phyloP scores from a whole-genome alignment of 495 filamentous ascomycete genomes.

The Trichoderma asperelloides region DNA sequence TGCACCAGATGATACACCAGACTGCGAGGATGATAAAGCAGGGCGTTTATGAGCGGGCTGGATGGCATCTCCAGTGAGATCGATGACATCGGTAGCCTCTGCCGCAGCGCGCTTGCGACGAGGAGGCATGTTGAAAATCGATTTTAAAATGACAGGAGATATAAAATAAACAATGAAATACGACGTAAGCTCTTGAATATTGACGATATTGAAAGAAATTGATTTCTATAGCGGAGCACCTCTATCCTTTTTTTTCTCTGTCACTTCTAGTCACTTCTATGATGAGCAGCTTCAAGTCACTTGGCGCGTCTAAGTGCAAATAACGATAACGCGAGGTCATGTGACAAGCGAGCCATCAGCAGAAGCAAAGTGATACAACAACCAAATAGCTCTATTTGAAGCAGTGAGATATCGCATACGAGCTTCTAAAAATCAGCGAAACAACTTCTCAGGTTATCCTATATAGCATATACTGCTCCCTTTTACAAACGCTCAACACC shows the following conservation, averaged over 20 bases:
- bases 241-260: neutral
- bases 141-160: neutral
- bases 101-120: neutral
- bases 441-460: no score
- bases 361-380: neutral
- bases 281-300: neutral
- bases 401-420: no score
- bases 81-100: neutral
- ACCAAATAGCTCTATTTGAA: neutral
- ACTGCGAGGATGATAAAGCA: neutral
- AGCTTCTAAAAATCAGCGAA: no score
- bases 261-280: neutral
- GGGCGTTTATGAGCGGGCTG: neutral
- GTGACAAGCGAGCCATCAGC: neutral
- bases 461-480: no score
- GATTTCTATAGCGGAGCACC: neutral
- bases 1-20: neutral
- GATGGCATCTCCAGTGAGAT: constrained; percentile 15
- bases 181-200: neutral
- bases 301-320: neutral
- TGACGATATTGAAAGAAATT: neutral
- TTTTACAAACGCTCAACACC: no score
- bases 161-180: neutral
- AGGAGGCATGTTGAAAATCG: constrained; percentile 1
- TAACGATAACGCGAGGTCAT: constrained; percentile 1